Evolutionary conservation across 2,329 filamentous ascomycete genomes (phyloP), one percentile per base, ranked within the genome.

Genomic region (Dryadomyces quercus-mongolicae): DNA sequence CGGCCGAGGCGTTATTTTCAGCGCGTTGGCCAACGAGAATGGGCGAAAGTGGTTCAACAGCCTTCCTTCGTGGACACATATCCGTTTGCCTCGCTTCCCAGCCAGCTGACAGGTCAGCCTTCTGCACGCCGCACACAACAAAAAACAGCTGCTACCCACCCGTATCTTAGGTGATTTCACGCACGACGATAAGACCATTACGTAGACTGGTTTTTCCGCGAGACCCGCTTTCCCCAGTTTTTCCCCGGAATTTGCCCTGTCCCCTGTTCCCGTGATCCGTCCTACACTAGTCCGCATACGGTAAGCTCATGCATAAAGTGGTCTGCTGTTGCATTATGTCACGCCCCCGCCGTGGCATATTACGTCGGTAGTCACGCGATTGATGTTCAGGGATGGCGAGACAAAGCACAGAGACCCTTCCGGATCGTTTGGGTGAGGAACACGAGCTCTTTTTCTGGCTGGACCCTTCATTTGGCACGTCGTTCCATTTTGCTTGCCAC

Each of bases 171-270:
- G 36, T 16, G 10, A 40, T 40, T 16, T 40, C 36, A 12, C 36
- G 36, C 15, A 16, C 36, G 36, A 40, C 36, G 36, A 40, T 40
- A 40, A 12, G 36, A 16, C 36, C 36, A 40, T 40, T 12, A 40
- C 36, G 36, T 40, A 40, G 36, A 16, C 36, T 16, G 4, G 36
- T 16, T 40, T 40, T 12, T 12, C 7, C 36, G 15, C 10, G n/a
- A 44, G 53, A 51, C 57, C 55, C 54, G 54, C 55, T 56, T 53
- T 54, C 56, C 46, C 58, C 58, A 57, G 46, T 54, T 59, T 59
- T 59, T 57, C 58, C 58, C 58, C 58, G 56, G 58, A 55, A 59
- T 55, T 54, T 52, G 42, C 43, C 16, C 48, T 49, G 45, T 40
- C 51, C 57, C 51, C 51, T 52, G 57, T 52, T 54, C 57, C 54